Conservation (phyloP, 2,329 filamentous ascomycete genomes). For the Colletotrichum higginsianum region DNA sequence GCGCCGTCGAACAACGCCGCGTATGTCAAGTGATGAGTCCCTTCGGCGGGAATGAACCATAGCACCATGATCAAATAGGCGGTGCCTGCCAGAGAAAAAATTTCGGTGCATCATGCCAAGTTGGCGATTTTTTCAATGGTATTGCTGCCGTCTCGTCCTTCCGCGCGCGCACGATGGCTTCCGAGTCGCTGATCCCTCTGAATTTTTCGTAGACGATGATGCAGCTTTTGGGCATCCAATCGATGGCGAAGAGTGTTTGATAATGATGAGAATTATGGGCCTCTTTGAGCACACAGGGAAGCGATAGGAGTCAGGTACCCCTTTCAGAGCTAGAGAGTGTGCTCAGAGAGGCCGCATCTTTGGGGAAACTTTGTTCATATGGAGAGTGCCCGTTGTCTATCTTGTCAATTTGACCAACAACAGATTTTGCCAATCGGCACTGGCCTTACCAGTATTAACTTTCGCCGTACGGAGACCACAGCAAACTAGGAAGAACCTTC, state of each 20-base stretch:
- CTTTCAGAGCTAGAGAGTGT: slow-evolving; percentile 26
- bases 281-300: no score
- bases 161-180: no score
- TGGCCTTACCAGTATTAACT: not conserved
- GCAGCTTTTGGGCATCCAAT: slow-evolving; percentile 22
- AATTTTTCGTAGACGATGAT: no score
- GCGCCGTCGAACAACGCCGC: slow-evolving; percentile 22
- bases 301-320: not conserved
- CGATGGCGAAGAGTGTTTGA: slow-evolving; percentile 25
- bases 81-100: slow-evolving; percentile 16
- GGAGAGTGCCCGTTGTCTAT: not conserved
- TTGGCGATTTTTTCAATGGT: slow-evolving; percentile 29
- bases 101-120: slow-evolving; percentile 22
- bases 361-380: slow-evolving; percentile 10
- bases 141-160: slow-evolving; percentile 28
- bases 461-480: slow-evolving; percentile 31
- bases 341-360: not conserved
- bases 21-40: slow-evolving; percentile 19
- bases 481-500: slow-evolving; percentile 23
- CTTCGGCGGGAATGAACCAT: slow-evolving; percentile 26
- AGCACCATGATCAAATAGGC: slow-evolving; percentile 21
- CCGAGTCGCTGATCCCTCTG: slow-evolving; percentile 18
- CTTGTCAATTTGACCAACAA: not conserved
- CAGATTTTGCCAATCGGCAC: not conserved
- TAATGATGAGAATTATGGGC: not conserved